Evolutionary conservation across 345 rosid species (phyloP), one percentile per base, ranked within the genome.

Genomic region (Heritiera littoralis): DNA sequence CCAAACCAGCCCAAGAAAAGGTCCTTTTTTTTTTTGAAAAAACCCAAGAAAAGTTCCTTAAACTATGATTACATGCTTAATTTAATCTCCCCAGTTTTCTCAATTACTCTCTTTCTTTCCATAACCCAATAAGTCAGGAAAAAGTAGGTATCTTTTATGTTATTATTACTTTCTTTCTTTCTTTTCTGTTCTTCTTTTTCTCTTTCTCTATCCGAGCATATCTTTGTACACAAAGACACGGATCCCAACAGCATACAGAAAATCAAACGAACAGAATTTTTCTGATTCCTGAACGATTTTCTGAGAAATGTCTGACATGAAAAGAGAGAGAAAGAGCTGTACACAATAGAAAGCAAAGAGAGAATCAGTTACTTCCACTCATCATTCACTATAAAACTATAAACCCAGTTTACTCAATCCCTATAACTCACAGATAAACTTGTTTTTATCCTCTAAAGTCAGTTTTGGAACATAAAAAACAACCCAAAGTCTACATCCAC

Each of bases 31-130:
- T 23, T 23, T 23, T 23, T 23, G 28, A 23, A 23, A 23, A 23
- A 23, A 23, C 86, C 48, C 93, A 89, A 41, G 99, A 95, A 74
- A 95, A 95, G 99, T 98, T 93, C 69, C 77, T 85, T 78, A 71
- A 79, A 76, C 81, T 66, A 41, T 79, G 68, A 65, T 64, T 79
- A 51, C 46, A 48, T 54, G 6, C 75, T 83, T 58, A 72, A 79
- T 77, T 77, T 48, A 64, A 68, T 69, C 20, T 60, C 80, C 17
- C 17, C 14, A 17, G 5, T 66, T 77, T 4, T 72, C n/a, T 59
- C 15, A 66, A 30, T 6, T 32, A 32, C 41, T 74, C 45, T 15
- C 8, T 66, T 59, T 40, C 15, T 18, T 40, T 60, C 43, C 75
- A 41, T 77, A 61, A 80, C 89, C 89, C 89, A 79, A 81, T 59